Evolutionary conservation across 2,329 filamentous ascomycete genomes (phyloP).

Genomic region (Neobulgaria alba): DNA sequence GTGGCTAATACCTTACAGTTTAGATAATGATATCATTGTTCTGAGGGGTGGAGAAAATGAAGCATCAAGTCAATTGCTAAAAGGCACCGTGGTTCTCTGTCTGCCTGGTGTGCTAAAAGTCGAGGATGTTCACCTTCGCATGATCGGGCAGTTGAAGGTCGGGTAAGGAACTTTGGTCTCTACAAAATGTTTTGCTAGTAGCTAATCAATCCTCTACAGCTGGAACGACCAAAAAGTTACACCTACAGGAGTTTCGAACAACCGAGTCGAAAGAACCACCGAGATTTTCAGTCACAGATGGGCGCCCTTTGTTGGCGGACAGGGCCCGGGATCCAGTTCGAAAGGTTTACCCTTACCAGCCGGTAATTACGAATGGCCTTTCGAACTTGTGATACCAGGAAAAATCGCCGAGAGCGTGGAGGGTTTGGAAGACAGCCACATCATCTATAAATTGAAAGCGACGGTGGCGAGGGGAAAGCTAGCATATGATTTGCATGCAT

Average conservation of each 20-base stretch:
- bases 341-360: slow-evolving; percentile 53
- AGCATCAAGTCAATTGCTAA: slow-evolving; percentile 65
- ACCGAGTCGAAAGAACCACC: slow-evolving; percentile 49
- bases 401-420: slow-evolving; percentile 80
- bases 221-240: slow-evolving; percentile 45
- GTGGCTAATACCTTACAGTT: slow-evolving; percentile 36
- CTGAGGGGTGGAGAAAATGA: slow-evolving; percentile 69
- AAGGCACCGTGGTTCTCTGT: slow-evolving; percentile 66
- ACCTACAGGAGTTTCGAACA: slow-evolving; percentile 49
- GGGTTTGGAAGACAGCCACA: slow-evolving; percentile 74
- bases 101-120: slow-evolving; percentile 60
- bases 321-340: slow-evolving; percentile 36
- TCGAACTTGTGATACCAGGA: slow-evolving; percentile 65
- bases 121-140: slow-evolving; percentile 63
- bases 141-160: slow-evolving; percentile 61
- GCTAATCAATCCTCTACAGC: slow-evolving; percentile 26
- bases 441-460: slow-evolving; percentile 86
- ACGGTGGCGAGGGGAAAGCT: slow-evolving; percentile 82
- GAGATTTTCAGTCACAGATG: slow-evolving; percentile 62
- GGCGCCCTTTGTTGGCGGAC: slow-evolving; percentile 52
- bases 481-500: slow-evolving; percentile 74
- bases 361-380: slow-evolving; percentile 79
- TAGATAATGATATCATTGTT: slow-evolving; percentile 72
- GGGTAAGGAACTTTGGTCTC: slow-evolving; percentile 42
- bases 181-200: background rate